Evolutionary conservation across 1,284 basidiomycete genomes (phyloP).

Genomic region (Laetiporus sulphureus): DNA sequence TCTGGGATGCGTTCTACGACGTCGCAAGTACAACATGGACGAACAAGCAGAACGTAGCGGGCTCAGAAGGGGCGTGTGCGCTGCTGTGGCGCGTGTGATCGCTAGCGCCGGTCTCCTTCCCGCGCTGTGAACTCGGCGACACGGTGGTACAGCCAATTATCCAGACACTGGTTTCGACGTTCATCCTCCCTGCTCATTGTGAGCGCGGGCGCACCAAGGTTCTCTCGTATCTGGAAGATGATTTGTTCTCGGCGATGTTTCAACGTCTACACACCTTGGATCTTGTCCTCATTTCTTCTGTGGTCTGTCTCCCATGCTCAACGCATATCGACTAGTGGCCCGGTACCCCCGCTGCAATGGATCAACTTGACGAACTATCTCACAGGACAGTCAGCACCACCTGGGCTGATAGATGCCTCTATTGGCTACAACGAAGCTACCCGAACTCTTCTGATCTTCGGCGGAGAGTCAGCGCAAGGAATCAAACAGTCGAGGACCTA

Average conservation of each 20-base stretch:
- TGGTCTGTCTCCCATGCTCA: conserved; percentile 19
- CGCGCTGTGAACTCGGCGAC: conserved; percentile 8
- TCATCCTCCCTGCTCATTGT: conserved; percentile 18
- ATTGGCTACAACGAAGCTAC: conserved; percentile 46
- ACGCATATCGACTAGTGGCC: conserved; percentile 30
- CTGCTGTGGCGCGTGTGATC: conserved; percentile 7
- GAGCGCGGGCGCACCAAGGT: conserved; percentile 21
- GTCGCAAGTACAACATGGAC: no score
- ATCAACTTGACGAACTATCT: conserved; percentile 58
- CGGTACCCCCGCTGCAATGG: conserved; percentile 45
- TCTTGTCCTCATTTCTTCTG: conserved; percentile 19
- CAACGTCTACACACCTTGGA: conserved; percentile 17
- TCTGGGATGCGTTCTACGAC: no score
- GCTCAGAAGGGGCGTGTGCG: neutral
- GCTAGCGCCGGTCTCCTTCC: conserved; percentile 3
- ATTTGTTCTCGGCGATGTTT: conserved; percentile 7
- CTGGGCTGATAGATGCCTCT: conserved; percentile 63
- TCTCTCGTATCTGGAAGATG: conserved; percentile 13
- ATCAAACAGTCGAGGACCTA: conserved; percentile 60
- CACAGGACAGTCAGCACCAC: conserved; percentile 43
- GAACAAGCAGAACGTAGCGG: no score
- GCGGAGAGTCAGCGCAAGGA: conserved; percentile 62
- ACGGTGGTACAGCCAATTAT: conserved; percentile 15
- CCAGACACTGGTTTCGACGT: conserved; percentile 14
- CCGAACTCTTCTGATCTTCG: conserved; percentile 62